Base-by-base conservation (phyloP, 768 basidiomycete species). In the Russula foetens region DNA sequence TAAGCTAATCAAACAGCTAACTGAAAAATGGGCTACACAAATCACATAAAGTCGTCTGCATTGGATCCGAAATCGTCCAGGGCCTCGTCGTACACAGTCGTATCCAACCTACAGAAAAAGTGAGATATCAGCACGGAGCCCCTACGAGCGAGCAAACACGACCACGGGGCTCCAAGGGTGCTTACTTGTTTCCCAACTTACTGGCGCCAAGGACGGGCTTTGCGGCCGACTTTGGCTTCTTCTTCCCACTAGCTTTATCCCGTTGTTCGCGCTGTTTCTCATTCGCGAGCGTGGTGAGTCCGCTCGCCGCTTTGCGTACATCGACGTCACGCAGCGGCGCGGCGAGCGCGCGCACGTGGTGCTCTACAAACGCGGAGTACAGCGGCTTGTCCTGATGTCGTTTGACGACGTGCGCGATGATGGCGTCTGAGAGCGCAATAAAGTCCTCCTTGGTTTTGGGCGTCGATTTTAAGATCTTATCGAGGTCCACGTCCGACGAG, bases 391-490 rank as follows among this genome's bases (percentile, higher is more conserved):
- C 72, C 67, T 88, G 80, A 73, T 95, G 92, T 67, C 82, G 84
- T 66, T 86, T 85, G 75, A 93, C 77, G 67, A 98, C 72, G 59
- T 79, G 76, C 49, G 89, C 82, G 68, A 90, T 81, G 68, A 99
- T 84, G 57, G 81, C 76, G 45, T 82, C 71, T 3, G 94, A 92
- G 66, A 96, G 76, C 26, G 76, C 73, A 47, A 84, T 74, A 71
- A 95, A 96, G 67, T 98, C 94, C 41, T 90, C 90, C 73, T 93
- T 95, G 48, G 90, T 90, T 59, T 87, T 86, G 3, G 93, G 94
- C 69, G 90, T 82, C 65, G 82, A 81, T 5, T 86, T 86, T 59
- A 96, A 77, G 43, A 94, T 76, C 4, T 81, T 76, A 70, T 89
- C 85, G 47, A 91, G 77, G 47, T 86, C 88, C 35, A 78, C 75